Percentiles rank a stretch among this genome's conserved stretches.
phyloP scores from a whole-genome alignment of 768 basidiomycete genomes.

The Termitomyces sp. region DNA sequence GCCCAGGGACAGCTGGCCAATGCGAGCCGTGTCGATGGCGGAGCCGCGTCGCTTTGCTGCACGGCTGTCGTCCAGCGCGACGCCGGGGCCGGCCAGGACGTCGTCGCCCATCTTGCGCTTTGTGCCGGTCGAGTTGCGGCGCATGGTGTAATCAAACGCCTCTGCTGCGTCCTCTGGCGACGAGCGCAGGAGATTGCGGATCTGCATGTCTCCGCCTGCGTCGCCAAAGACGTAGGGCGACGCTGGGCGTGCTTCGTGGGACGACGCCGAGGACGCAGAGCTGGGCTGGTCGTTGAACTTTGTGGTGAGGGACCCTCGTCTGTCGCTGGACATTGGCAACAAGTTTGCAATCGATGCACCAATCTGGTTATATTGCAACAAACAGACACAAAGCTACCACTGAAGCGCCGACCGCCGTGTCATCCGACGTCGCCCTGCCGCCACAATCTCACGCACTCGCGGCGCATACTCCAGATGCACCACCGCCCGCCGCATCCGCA shows the following conservation, averaged over 20 bases:
- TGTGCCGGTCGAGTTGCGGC: slow-evolving; percentile 69
- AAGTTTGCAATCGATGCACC: too few relatives aligned
- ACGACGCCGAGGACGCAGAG: slow-evolving; percentile 24
- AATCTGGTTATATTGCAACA: slow-evolving; percentile 40
- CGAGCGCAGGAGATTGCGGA: slow-evolving; percentile 59
- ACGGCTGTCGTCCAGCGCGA: slow-evolving; percentile 65
- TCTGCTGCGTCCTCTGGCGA: slow-evolving; percentile 57
- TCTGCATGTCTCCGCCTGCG: slow-evolving; percentile 43
- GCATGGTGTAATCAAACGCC: slow-evolving; percentile 69
- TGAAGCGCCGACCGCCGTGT: too few relatives aligned
- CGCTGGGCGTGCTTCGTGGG: slow-evolving; percentile 48
- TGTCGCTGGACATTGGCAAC: too few relatives aligned
- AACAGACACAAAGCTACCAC: slow-evolving; percentile 31
- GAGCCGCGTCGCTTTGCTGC: slow-evolving; percentile 84
- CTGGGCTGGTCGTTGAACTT: slow-evolving; percentile 25
- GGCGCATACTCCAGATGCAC: slow-evolving; percentile 60
- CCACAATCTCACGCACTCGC: slow-evolving; percentile 31
- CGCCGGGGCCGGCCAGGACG: slow-evolving; percentile 62
- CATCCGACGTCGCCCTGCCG: too few relatives aligned
- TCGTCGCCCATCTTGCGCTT: slow-evolving; percentile 82
- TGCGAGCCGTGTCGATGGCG: slow-evolving; percentile 71
- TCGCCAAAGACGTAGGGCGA: slow-evolving; percentile 75
- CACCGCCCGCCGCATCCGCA: slow-evolving; percentile 39
- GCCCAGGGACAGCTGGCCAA: slow-evolving; percentile 71
- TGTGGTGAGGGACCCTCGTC: too few relatives aligned